Base-by-base conservation (phyloP, 441 rosid genomes). In the Dalechampia spathulata region DNA sequence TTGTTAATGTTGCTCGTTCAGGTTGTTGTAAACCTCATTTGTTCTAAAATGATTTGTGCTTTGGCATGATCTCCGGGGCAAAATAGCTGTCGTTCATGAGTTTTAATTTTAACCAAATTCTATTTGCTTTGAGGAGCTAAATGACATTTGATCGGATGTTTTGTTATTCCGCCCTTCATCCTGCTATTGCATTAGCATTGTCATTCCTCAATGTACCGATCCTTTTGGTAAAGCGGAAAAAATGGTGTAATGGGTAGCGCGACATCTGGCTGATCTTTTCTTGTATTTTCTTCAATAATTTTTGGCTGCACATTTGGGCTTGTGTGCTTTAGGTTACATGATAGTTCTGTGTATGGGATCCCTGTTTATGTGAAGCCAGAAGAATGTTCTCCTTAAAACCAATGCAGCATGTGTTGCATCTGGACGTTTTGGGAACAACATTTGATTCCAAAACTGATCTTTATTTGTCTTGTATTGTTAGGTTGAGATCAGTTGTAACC, bases 381-480 rank as follows among this genome's bases (percentile, higher is more conserved):
- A 60, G 28, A 48, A 41, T 41, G 87, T 74, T 90, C 97, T 79
- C 78, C 88, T 82, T 60, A 58, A 86, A 84, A 84, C 82, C 95
- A 71, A 60, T 54, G 65, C 60, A 71, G 71, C 71, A 0, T 46
- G 28, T 79, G 84, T 61, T 77, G 82, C 63, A n/a, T 51, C 57
- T 83, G 87, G 84, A 84, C 78, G 82, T 81, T 85, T 81, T 72
- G 82, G 86, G 93, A 83, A 76, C 80, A 22, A 82, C 70, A 80
- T 57, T 43, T 23, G 0, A 21, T 38, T 23, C 19, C 23, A 0
- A 2, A 10, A 11, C n/a, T 27, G n/a, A 26, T 11, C 26, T 55
- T 16, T 15, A 11, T 19, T 37, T 19, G 23, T 56, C 41, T 42
- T 25, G 6, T 26, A 37, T 41, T 9, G 12, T 26, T 55, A 15